Base-by-base conservation (phyloP, 345 rosid genomes). In the Limnanthes douglasii region DNA sequence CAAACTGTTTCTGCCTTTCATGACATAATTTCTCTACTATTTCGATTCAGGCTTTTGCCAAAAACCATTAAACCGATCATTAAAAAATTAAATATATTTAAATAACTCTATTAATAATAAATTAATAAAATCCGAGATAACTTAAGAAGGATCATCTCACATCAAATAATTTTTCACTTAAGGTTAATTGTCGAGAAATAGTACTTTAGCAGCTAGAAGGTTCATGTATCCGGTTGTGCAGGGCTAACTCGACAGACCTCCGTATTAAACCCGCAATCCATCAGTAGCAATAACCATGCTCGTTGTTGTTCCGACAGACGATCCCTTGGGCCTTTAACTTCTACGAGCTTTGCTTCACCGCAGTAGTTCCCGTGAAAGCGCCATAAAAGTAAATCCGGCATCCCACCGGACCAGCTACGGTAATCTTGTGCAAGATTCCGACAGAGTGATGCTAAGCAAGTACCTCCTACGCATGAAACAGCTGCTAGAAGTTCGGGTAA, bases 261-360 rank as follows among this genome's bases (percentile, higher is more conserved):
- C 3, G 62, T 57, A 33, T 44, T 55, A 44, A 88, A 88, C 23
- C 97, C 93, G 43, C 64, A 69, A 48, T 88, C 93, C 81, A 76
- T 74, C 36, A 88, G 54, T 38, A 88, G 59, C 53, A 88, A 37
- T 18, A 88, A 54, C 80, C 97, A 88, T 5, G 97, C 95, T 25
- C 72, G 53, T 59, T 88, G 97, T 55, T 83, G 97, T 46, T 88
- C 94, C 2, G 95, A 88, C 19, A 88, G 90, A 8, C 69, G 61
- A 53, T 88, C 97, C 23, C 25, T 68, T 26, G 80, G 86, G 11
- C 95, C 80, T 54, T 88, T 88, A 0, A 88, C 97, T 73, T 88
- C 95, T 4, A 79, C 95, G 5, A 88, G 84, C 82, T 77, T 90
- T 23, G 93, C 98, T 65, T 90, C 94, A 28, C 95, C 98, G 42